These are phyloP conservation scores for Zychaea mexicana DNA, from an alignment of 371 early-diverging fungal species.

Conservation along the genomic window DNA sequence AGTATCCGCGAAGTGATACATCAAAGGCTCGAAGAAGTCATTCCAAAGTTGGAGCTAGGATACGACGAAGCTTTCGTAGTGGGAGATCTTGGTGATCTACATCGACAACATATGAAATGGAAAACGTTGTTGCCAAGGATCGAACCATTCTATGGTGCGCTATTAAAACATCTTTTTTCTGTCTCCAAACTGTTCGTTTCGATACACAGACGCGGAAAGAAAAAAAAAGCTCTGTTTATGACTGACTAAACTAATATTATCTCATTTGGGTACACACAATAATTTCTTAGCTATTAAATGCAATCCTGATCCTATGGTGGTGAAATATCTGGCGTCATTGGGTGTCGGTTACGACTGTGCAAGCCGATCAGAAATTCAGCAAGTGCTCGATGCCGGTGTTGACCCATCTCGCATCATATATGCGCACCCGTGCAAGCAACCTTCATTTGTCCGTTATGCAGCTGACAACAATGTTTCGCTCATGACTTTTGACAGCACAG, in stretches of 20 bases:
- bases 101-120: conserved; percentile 86
- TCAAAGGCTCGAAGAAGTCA: no score
- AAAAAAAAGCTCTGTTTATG: neutral
- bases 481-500: conserved; percentile 98
- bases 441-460: conserved; percentile 89
- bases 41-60: no score
- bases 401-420: conserved; percentile 88
- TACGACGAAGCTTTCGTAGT: no score
- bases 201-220: neutral
- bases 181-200: neutral
- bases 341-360: conserved; percentile 95
- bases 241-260: neutral
- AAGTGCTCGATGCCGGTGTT: conserved; percentile 69
- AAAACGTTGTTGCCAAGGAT: conserved; percentile 81
- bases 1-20: no score
- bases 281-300: conserved; percentile 85
- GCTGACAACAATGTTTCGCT: conserved; percentile 71
- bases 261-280: no score
- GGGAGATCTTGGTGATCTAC: conserved; percentile 90
- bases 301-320: conserved; percentile 89
- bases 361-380: conserved; percentile 85
- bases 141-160: conserved; percentile 87
- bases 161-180: conserved; percentile 10
- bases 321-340: conserved; percentile 79
- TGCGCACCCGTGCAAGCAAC: conserved; percentile 97